These are phyloP conservation scores for Citrus reticulata DNA, from an alignment of 345 rosid species.

Conservation along the genomic window DNA sequence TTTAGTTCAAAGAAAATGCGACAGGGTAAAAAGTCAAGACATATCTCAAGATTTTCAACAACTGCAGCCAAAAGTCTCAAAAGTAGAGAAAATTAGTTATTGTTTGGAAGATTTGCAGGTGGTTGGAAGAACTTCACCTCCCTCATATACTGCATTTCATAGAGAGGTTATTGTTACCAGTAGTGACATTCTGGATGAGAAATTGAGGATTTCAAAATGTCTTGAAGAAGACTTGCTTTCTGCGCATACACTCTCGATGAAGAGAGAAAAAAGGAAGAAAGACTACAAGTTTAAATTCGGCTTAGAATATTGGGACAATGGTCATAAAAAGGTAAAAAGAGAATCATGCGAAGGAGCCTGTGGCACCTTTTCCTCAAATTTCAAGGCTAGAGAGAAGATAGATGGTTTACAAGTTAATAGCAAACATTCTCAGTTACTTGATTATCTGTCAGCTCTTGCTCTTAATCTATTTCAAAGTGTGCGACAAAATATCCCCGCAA, in stretches of 20 bases:
- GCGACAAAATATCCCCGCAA: constrained; percentile 18
- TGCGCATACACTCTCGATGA: neutral
- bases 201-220: neutral
- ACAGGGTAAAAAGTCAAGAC: neutral
- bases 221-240: neutral
- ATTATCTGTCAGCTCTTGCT: constrained; percentile 42
- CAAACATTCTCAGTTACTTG: constrained; percentile 24
- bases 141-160: neutral
- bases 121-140: neutral
- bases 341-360: neutral
- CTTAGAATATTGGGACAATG: neutral
- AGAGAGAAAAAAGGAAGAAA: neutral
- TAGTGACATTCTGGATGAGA: constrained; percentile 1
- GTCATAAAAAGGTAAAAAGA: neutral
- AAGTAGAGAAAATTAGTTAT: neutral
- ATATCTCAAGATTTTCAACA: constrained; percentile 1
- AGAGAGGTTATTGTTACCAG: neutral
- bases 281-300: neutral
- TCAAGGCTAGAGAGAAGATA: neutral
- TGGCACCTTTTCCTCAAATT: neutral
- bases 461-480: constrained; percentile 28
- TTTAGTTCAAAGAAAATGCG: neutral
- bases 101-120: neutral
- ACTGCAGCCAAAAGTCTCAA: neutral
- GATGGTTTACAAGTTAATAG: constrained; percentile 16